Evolutionary conservation across 495 filamentous ascomycete genomes (phyloP), one percentile per base, ranked within the genome.

Genomic region (Chaetomidium leptoderma): DNA sequence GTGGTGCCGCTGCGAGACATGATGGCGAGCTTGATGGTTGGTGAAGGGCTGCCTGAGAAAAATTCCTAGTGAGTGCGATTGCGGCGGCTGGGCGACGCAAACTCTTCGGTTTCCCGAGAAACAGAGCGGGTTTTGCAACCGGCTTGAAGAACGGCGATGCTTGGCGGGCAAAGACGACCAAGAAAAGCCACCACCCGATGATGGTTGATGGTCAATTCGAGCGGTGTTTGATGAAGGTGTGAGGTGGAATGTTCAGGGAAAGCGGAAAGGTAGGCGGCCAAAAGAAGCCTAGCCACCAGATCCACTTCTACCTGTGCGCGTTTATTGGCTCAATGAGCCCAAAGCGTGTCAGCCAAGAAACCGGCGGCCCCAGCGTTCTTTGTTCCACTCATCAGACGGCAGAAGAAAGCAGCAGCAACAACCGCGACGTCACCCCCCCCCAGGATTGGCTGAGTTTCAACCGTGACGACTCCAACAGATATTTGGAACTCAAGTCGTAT

Each of bases 1-100:
- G 93, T 98, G 40, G 92, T 96, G 53, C 87, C 85, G 68, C 88
- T 85, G 63, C 92, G 90, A 82, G 91, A 96, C 91, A 96, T 97
- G 65, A 62, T 78, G 72, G 53, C 32, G 45, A 50, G 39, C n/a
- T 46, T 52, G 59, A 16, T 27, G 58, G 23, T 8, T 32, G 39
- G 46, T 53, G 14, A n/a, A 26, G 19, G 30, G n/a, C 19, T 33
- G 61, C 53, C 60, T 58, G 36, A 55, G 45, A 55, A 58, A 64
- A 56, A 58, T 47, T 53, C 42, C 19, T 16, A 51, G 45, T 46
- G 37, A 35, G 39, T 24, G 35, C 39, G 49, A 42, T 29, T n/a
- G 45, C 27, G 17, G 42, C 48, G 29, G 16, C 30, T 53, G 32
- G 57, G 14, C 23, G 8, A 30, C 32, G 27, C n/a, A 3, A 46